Base-by-base conservation (phyloP, 331 rosid species). In the Cydonia oblonga region DNA sequence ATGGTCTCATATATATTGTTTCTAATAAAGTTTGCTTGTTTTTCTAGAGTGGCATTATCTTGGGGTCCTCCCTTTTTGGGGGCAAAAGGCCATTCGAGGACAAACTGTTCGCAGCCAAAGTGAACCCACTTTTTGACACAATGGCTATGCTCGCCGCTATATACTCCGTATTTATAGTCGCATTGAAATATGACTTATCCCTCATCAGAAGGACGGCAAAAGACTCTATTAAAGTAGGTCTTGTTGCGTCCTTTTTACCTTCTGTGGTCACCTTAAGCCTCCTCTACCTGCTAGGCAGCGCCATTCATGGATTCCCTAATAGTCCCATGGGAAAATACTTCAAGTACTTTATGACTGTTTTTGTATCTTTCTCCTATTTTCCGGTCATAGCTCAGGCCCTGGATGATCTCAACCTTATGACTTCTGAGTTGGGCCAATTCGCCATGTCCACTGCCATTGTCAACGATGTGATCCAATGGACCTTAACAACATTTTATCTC, bases 381-480 rank as follows among this genome's bases (percentile, higher is more conserved):
- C 78, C 85, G 0, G 84, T 80, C 2, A 19, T 84, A 3, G 78
- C 75, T 0, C 82, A 75, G 4, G 65, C 85, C 2, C 13, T 84
- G 22, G 9, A 35, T 2, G 88, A 87, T 18, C 75, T 82, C 19
- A 80, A 80, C 73, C 85, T 87, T 22, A 53, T 75, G 19, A 77
- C 85, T 46, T 82, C 88, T 1, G 88, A 87, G 28, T 33, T 87
- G 7, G 91, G 91, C 3, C 88, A 84, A 7, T 74, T 87, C 0
- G 85, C 88, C 53, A 2, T 84, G 63, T 82, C 87, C 35, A 68
- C 82, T 1, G 40, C 84, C 59, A 70, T 75, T 25, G 3, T 75
- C 10, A 84, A 71, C 3, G 91, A 87, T 38, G 16, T n/a, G 9
- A 0, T 71, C 1, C 72, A 72, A 7, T 71, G 75, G 70, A 0